A percentile compares a stretch with the other conserved stretches of the same genome.
phyloP scores from a whole-genome alignment of 306 rosid species.

The Fragaria nilgerrensis region DNA sequence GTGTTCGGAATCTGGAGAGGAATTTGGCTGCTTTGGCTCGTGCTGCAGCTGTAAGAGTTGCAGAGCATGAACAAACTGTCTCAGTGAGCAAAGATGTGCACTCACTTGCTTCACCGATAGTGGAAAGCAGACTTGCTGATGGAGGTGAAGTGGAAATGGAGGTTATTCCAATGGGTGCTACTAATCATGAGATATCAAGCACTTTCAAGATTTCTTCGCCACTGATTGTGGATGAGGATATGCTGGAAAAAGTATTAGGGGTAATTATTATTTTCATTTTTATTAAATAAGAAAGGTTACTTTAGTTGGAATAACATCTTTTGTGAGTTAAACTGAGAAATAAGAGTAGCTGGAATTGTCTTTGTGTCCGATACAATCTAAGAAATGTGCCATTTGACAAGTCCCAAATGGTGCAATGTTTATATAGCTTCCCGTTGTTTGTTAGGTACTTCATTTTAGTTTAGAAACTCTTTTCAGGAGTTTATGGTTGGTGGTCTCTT shows the following conservation, averaged over 20 bases:
- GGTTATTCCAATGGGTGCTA: conserved; percentile 83
- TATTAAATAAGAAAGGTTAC: not conserved
- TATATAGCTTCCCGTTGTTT: not conserved
- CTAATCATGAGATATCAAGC: conserved; percentile 67
- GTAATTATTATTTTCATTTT: conserved; percentile 42
- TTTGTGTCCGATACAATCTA: not conserved
- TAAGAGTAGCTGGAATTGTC: conserved; percentile 3
- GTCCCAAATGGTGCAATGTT: conserved; percentile 7
- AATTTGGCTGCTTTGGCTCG: conserved; percentile 92
- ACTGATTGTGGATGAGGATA: conserved; percentile 77
- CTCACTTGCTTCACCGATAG: conserved; percentile 65
- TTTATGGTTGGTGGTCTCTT: not conserved
- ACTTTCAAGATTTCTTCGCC: conserved; percentile 67
- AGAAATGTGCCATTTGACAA: not conserved
- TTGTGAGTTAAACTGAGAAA: conserved; percentile 11
- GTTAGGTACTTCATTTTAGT: not conserved
- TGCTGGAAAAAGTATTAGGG: conserved; percentile 97
- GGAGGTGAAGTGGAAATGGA: conserved; percentile 97
- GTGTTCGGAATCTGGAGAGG: conserved; percentile 89
- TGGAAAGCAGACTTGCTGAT: conserved; percentile 84
- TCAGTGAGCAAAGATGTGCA: conserved; percentile 69
- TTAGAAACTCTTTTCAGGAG: conserved; percentile 3
- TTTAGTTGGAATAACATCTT: not conserved
- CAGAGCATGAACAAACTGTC: conserved; percentile 76
- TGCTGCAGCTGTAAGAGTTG: conserved; percentile 93